A percentile compares a stretch with the other conserved stretches of the same genome.
Conservation (phyloP, 2,329 filamentous ascomycete genomes). For the Fusarium protoensiforme region DNA sequence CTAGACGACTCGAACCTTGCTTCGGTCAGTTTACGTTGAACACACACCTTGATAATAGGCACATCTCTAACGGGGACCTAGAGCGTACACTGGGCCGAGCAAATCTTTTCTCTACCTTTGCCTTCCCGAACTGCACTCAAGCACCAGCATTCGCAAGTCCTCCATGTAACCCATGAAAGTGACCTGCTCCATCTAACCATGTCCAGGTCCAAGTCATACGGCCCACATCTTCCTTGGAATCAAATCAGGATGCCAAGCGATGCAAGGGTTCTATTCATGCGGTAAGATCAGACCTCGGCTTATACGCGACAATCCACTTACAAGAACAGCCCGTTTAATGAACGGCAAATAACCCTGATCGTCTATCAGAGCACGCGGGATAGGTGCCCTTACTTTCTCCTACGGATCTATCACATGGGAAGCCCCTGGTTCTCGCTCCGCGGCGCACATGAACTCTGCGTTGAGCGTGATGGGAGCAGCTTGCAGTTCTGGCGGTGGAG, state of each 20-base stretch:
- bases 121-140: conserved; percentile 62
- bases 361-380: conserved; percentile 60
- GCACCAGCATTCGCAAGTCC: conserved; percentile 48
- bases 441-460: conserved; percentile 65
- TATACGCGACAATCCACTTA: conserved; percentile 4
- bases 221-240: conserved; percentile 57
- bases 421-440: conserved; percentile 59
- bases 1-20: conserved; percentile 38
- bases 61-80: conserved; percentile 41
- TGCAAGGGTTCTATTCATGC: conserved; percentile 64
- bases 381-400: conserved; percentile 58
- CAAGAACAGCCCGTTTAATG: conserved; percentile 62
- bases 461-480: conserved; percentile 60
- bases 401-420: conserved; percentile 56
- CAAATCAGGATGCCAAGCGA: conserved; percentile 58
- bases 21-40: conserved; percentile 22
- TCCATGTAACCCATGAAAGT: not conserved
- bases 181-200: conserved; percentile 6
- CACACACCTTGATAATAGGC: not conserved
- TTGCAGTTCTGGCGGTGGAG: conserved; percentile 66
- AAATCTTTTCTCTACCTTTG: conserved; percentile 67
- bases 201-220: conserved; percentile 58
- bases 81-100: conserved; percentile 69
- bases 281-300: conserved; percentile 50
- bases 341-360: conserved; percentile 65